Percentiles rank a stretch among this genome's conserved stretches.
These are phyloP conservation scores for Populus hybrid DNA, from an alignment of 441 rosid species.

Conservation along the genomic window DNA sequence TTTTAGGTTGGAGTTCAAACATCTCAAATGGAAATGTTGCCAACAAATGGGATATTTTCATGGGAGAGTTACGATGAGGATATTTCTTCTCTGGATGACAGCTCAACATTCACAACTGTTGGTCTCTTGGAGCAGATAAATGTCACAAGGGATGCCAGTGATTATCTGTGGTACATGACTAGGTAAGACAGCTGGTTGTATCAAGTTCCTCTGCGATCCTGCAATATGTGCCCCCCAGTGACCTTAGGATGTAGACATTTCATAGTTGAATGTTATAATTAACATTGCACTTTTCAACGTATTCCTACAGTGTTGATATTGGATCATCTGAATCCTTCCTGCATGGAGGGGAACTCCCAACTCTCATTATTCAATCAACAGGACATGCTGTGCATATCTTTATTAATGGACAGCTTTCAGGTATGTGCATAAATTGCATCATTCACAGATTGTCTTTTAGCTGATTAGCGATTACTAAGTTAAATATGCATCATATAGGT, in stretches of 20 bases:
- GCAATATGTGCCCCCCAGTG: background rate
- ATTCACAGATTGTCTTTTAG: slow-evolving; percentile 2
- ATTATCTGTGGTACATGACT: slow-evolving; percentile 95
- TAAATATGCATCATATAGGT: slow-evolving; percentile 40
- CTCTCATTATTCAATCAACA: slow-evolving; percentile 74
- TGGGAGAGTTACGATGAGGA: slow-evolving; percentile 95
- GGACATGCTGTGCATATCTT: slow-evolving; percentile 96
- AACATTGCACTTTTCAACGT: slow-evolving; percentile 15
- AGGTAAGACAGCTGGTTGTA: slow-evolving; percentile 49
- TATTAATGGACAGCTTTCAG: slow-evolving; percentile 84
- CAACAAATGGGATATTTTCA: slow-evolving; percentile 49
- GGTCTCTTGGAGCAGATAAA: slow-evolving; percentile 97
- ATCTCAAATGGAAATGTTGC: slow-evolving; percentile 90
- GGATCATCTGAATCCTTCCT: slow-evolving; percentile 76
- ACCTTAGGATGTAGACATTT: background rate
- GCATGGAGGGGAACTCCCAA: slow-evolving; percentile 84
- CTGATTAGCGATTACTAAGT: slow-evolving; percentile 5
- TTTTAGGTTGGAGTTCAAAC: slow-evolving; percentile 95
- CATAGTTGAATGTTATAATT: background rate
- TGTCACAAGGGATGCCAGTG: slow-evolving; percentile 90
- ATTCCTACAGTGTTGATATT: slow-evolving; percentile 62
- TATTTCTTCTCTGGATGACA: slow-evolving; percentile 61
- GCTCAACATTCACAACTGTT: slow-evolving; percentile 61
- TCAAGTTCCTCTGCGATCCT: background rate
- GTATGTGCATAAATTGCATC: slow-evolving; percentile 32